Evolutionary conservation across 163 green algal species (phyloP).

Genomic region (Trebouxia gelatinosa): DNA sequence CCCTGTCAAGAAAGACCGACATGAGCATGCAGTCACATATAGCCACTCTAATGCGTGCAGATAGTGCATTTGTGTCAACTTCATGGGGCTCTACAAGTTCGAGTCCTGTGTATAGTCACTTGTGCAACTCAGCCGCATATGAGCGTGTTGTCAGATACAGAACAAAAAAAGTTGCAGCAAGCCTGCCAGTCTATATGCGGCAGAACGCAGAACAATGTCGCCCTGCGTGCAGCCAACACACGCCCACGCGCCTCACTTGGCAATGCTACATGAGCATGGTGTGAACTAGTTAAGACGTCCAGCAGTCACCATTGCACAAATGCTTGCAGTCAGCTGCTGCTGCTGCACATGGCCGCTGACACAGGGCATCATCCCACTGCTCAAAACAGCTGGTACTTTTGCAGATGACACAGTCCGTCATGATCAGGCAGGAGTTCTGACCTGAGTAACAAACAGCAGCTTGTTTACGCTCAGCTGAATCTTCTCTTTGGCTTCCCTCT

Average conservation of each 20-base stretch:
- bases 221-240: too few species aligned
- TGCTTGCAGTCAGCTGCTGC: neutral
- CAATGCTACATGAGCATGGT: too few species aligned
- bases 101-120: too few species aligned
- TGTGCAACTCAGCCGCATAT: neutral
- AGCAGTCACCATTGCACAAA: too few species aligned
- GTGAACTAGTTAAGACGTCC: too few species aligned
- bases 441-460: constrained; percentile 15
- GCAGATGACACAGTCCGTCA: neutral
- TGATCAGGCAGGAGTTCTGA: neutral
- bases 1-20: neutral
- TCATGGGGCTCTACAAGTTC: too few species aligned
- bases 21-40: neutral
- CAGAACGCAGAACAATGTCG: too few species aligned
- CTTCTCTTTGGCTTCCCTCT: constrained; percentile 3
- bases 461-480: constrained; percentile 8
- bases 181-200: too few species aligned
- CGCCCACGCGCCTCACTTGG: too few species aligned
- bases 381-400: neutral
- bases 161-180: neutral
- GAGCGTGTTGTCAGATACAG: neutral
- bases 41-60: neutral
- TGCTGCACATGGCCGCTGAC: neutral
- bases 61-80: too few species aligned
- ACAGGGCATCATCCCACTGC: neutral